Percentiles rank a stretch among this genome's conserved stretches.
phyloP scores from a whole-genome alignment of 148 eudicot species.

The Silene conica region DNA sequence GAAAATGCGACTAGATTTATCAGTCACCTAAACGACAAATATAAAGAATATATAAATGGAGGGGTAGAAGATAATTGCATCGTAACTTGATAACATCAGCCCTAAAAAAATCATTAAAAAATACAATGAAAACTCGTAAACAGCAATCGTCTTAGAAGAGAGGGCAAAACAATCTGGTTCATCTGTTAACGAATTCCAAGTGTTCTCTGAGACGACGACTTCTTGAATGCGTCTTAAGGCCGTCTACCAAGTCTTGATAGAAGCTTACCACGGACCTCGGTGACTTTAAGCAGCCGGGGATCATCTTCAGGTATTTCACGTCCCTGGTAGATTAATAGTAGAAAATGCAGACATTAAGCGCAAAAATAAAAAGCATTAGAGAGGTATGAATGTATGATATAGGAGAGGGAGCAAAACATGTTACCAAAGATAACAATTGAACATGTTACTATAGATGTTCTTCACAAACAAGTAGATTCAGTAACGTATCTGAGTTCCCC shows the following conservation, averaged over 20 bases:
- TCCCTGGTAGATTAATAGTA: constrained; percentile 36
- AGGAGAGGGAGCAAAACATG: background rate
- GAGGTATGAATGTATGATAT: too few species aligned
- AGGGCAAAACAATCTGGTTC: background rate
- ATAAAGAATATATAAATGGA: too few species aligned
- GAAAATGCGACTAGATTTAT: too few species aligned
- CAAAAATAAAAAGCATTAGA: background rate
- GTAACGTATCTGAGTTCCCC: too few species aligned
- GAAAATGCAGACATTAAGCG: background rate
- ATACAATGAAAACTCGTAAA: background rate
- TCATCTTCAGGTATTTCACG: constrained; percentile 82
- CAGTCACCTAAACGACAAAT: too few species aligned
- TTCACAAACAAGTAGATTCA: too few species aligned
- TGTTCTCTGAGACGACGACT: background rate
- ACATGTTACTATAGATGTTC: background rate
- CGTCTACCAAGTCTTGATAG: constrained; percentile 25
- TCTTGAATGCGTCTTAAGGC: background rate
- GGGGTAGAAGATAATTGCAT: too few species aligned
- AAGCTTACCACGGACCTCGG: constrained; percentile 27
- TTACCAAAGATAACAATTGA: background rate
- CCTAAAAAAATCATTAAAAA: too few species aligned
- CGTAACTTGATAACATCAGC: too few species aligned
- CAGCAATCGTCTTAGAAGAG: background rate
- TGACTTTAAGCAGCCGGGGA: constrained; percentile 51
- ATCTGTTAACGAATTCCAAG: background rate